Conservation (phyloP, 192 early-diverging fungal genomes). For the Coemansia sp. region DNA sequence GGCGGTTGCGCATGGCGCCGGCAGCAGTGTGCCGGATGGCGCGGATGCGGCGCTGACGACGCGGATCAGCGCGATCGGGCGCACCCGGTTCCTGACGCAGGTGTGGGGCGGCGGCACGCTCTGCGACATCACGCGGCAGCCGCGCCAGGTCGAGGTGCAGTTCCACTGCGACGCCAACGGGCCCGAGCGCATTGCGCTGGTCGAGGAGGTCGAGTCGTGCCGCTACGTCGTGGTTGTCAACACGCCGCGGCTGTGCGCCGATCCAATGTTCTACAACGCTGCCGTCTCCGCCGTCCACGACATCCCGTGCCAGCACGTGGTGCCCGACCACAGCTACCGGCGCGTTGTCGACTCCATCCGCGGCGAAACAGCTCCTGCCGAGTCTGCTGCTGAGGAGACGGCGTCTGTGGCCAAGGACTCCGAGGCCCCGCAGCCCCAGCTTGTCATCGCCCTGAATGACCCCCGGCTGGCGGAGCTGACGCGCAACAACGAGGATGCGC, state of each 20-base stretch:
- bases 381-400: background rate
- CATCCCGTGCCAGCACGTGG: slow-evolving; percentile 65
- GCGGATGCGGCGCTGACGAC: slow-evolving; percentile 36
- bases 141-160: slow-evolving; percentile 75
- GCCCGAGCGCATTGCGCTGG: slow-evolving; percentile 62
- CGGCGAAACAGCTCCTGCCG: background rate
- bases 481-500: slow-evolving; percentile 18
- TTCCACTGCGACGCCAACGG: slow-evolving; percentile 73
- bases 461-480: slow-evolving; percentile 11
- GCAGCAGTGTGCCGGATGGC: background rate
- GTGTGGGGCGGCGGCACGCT: slow-evolving; percentile 71
- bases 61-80: slow-evolving; percentile 40
- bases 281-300: slow-evolving; percentile 51
- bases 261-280: slow-evolving; percentile 55
- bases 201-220: slow-evolving; percentile 70
- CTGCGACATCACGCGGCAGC: slow-evolving; percentile 72
- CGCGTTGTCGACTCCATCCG: slow-evolving; percentile 7
- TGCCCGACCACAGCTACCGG: slow-evolving; percentile 58
- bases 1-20: background rate
- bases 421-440: slow-evolving; percentile 12
- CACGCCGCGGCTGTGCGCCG: slow-evolving; percentile 71
- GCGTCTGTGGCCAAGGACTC: background rate
- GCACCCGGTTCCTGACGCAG: slow-evolving; percentile 65
- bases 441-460: slow-evolving; percentile 35
- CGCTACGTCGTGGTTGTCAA: slow-evolving; percentile 77